Base-by-base conservation (phyloP, 2,329 filamentous ascomycete genomes). In the Colletotrichum gloeosporioides region DNA sequence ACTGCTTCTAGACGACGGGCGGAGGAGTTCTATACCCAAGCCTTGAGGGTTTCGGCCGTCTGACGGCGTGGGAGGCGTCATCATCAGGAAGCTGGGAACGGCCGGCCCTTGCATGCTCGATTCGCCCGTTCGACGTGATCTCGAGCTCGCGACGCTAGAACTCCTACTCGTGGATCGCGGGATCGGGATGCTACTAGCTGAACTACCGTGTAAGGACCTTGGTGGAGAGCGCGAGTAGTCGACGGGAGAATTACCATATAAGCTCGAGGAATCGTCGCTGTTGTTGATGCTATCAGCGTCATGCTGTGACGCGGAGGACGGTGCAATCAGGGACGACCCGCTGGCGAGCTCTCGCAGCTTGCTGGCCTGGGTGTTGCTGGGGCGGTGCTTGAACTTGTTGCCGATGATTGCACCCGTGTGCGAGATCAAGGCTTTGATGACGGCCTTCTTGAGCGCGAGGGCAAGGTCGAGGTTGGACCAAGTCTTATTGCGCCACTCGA, bases 391-490 rank as follows among this genome's bases (percentile, higher is more conserved):
- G 85, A 99, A 95, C 83, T 99, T 99, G 89, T 99, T 99, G 71
- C 96, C 95, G 66, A 99, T 95, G 79, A 99, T 98, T 73, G 97
- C 96, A 44, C 97, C 97, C 1, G 96, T 96, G 82, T 99, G 97
- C 3, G 95, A 97, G 81, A 99, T 98, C 62, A 99, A 90, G 0
- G 97, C 96, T 82, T 96, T 95, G 82, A 98, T 95, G 74, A 99
- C 95, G 63, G 98, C 96, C 83, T 96, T 98, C 87, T 99, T 99
- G 70, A 99, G 90, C 16, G 96, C 94, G 64, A 99, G 89, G 1
- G 96, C 96, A 12, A 99, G 91, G 82, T 99, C 97, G 8, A 99
- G 90, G 83, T 99, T 99, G 8, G 96, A 98, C 97, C 97, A 99
- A 10, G 96, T 99, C 88, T 99, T 99, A 89, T 99, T 99, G 78